Conservation (phyloP, 2,329 filamentous ascomycete genomes). For the Aspergillus sp. region DNA sequence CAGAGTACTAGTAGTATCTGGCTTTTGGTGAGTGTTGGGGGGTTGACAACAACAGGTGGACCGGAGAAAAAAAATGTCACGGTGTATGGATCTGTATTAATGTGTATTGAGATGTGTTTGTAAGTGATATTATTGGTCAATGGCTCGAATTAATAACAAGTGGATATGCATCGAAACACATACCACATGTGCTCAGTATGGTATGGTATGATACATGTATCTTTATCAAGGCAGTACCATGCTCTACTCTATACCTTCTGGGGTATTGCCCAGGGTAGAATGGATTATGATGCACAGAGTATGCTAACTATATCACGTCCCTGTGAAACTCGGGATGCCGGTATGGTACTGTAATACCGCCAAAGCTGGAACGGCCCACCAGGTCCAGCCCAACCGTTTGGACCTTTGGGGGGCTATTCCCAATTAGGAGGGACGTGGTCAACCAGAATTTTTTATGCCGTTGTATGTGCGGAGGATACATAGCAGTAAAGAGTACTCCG, state of each 20-base stretch:
- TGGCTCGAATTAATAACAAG: too few relatives aligned
- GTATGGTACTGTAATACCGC: not conserved
- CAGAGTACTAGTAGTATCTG: too few relatives aligned
- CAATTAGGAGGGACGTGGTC: constrained; percentile 24
- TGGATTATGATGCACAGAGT: not conserved
- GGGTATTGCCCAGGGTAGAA: not conserved
- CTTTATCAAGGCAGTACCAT: too few relatives aligned
- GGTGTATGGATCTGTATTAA: not conserved
- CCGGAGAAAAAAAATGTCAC: not conserved
- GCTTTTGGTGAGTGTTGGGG: constrained; percentile 6
- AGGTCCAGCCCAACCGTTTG: constrained; percentile 30
- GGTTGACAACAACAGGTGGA: constrained; percentile 1
- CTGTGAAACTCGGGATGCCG: too few relatives aligned
- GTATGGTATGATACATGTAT: too few relatives aligned
- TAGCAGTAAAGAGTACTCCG: too few relatives aligned
- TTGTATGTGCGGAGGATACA: too few relatives aligned
- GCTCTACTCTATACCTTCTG: not conserved
- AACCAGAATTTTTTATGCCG: constrained; percentile 17
- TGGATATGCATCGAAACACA: too few relatives aligned
- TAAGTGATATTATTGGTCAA: too few relatives aligned
- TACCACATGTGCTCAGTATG: too few relatives aligned
- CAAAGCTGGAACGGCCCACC: not conserved
- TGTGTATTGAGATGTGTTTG: too few relatives aligned
- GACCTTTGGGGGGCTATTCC: constrained; percentile 33
- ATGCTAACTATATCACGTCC: too few relatives aligned